Evolutionary conservation across 495 filamentous ascomycete genomes (phyloP).

Genomic region (Poronia punctata): DNA sequence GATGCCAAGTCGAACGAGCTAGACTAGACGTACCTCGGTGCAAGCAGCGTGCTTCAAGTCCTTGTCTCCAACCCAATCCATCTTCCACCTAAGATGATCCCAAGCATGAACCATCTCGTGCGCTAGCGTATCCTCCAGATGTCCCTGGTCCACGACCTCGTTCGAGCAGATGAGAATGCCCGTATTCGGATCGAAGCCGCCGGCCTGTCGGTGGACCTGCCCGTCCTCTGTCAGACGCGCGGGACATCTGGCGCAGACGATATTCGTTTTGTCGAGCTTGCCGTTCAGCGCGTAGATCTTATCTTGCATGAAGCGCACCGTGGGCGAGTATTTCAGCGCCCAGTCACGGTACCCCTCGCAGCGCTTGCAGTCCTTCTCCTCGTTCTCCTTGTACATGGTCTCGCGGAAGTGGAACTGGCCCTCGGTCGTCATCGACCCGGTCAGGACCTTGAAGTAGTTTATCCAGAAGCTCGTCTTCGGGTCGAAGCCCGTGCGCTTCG

Average conservation of each 20-base stretch:
- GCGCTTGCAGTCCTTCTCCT: slow-evolving; percentile 62
- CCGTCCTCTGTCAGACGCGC: slow-evolving; percentile 38
- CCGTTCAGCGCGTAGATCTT: slow-evolving; percentile 73
- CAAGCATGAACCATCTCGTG: slow-evolving; percentile 98
- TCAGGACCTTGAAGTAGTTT: slow-evolving; percentile 72
- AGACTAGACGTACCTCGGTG: slow-evolving; percentile 63
- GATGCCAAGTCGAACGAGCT: no score
- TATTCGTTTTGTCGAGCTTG: slow-evolving; percentile 62
- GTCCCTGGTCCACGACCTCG: slow-evolving; percentile 61
- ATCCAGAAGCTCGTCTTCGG: slow-evolving; percentile 57
- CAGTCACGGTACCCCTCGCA: slow-evolving; percentile 77
- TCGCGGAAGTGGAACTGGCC: slow-evolving; percentile 65
- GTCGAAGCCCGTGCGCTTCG: slow-evolving; percentile 54
- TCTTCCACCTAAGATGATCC: slow-evolving; percentile 85
- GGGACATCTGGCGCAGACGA: slow-evolving; percentile 72
- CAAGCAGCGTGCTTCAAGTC: slow-evolving; percentile 82
- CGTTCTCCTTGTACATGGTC: slow-evolving; percentile 58
- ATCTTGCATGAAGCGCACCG: slow-evolving; percentile 74
- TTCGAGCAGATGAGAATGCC: slow-evolving; percentile 92
- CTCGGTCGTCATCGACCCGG: slow-evolving; percentile 59
- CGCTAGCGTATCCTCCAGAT: slow-evolving; percentile 87
- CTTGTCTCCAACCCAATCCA: slow-evolving; percentile 65
- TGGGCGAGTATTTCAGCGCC: slow-evolving; percentile 73
- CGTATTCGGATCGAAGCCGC: slow-evolving; percentile 75
- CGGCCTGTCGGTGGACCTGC: slow-evolving; percentile 42